Conservation (phyloP, 1,139 yeast genomes). For the Hyphopichia fennica region DNA sequence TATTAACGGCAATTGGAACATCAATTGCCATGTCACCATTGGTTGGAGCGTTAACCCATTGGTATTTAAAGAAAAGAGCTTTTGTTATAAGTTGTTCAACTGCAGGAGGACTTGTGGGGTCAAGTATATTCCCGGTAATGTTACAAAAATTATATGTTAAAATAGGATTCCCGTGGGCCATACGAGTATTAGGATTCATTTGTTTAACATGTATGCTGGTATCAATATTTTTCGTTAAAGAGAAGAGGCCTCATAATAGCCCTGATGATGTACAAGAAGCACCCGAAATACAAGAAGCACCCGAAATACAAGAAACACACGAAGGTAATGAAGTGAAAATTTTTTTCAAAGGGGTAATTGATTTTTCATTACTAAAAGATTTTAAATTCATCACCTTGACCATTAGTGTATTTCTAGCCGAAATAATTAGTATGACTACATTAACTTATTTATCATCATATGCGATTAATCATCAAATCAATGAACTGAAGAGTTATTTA, state of each 20-base stretch:
- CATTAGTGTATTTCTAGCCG: constrained; percentile 46
- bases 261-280: constrained; percentile 3
- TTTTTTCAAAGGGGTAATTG: constrained; percentile 32
- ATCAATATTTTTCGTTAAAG: constrained; percentile 31
- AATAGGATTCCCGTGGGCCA: constrained; percentile 64
- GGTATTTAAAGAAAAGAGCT: constrained; percentile 58
- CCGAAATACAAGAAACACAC: neutral
- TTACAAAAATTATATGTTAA: constrained; percentile 44
- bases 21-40: constrained; percentile 60
- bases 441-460: constrained; percentile 51
- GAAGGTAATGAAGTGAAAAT: neutral
- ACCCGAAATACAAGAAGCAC: neutral
- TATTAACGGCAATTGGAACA: constrained; percentile 57
- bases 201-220: constrained; percentile 38
- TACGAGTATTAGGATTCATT: constrained; percentile 55
- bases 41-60: constrained; percentile 61
- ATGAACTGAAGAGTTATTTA: constrained; percentile 41
- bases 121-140: constrained; percentile 57
- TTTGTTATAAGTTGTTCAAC: constrained; percentile 58
- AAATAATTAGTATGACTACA: constrained; percentile 50
- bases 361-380: constrained; percentile 44
- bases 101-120: constrained; percentile 65
- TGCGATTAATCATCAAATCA: constrained; percentile 43
- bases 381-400: constrained; percentile 36
- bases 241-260: neutral